Percentiles rank a stretch among this genome's conserved stretches.
Conservation (phyloP, 2,329 filamentous ascomycete genomes). For the Chaetomium strumarium region DNA sequence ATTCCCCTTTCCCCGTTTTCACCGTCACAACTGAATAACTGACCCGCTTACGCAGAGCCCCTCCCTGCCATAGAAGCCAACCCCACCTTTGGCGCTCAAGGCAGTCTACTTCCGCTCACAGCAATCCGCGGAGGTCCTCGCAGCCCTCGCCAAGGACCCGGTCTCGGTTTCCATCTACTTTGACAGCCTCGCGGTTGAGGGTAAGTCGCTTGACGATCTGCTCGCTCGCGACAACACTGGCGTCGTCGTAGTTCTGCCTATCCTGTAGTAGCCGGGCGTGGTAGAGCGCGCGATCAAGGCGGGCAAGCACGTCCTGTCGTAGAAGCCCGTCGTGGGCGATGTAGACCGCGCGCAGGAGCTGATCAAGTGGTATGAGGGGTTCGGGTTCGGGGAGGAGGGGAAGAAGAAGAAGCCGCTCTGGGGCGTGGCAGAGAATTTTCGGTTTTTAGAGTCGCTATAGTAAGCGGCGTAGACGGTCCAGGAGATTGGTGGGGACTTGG, state of each 20-base stretch:
- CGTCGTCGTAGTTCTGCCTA: slow-evolving; percentile 56
- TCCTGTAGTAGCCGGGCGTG: slow-evolving; percentile 51
- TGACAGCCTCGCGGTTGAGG: slow-evolving; percentile 41
- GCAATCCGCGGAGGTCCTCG: slow-evolving; percentile 45
- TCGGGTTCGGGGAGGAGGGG: background rate
- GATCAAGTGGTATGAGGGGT: slow-evolving; percentile 28
- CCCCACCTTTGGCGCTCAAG: slow-evolving; percentile 48
- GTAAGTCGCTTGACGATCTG: slow-evolving; percentile 44
- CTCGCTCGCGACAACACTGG: slow-evolving; percentile 50
- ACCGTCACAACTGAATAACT: too few relatives aligned
- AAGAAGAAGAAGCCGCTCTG: slow-evolving; percentile 42
- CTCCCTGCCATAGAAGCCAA: slow-evolving; percentile 53
- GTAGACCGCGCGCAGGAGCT: slow-evolving; percentile 26
- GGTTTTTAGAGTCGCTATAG: slow-evolving; percentile 43
- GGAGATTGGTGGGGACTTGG: slow-evolving; percentile 27
- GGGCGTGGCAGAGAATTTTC: slow-evolving; percentile 67
- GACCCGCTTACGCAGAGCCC: slow-evolving; percentile 22
- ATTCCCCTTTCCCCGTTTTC: background rate
- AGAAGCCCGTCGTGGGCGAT: slow-evolving; percentile 63
- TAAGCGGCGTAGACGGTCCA: slow-evolving; percentile 23
- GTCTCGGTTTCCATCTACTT: slow-evolving; percentile 48
- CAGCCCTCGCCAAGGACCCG: slow-evolving; percentile 23
- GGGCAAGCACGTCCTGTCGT: slow-evolving; percentile 63
- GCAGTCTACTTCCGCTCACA: slow-evolving; percentile 61
- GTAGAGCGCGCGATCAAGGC: slow-evolving; percentile 55